Base-by-base conservation (phyloP, 163 green algal species). In the Trebouxiophyceae sp. region DNA sequence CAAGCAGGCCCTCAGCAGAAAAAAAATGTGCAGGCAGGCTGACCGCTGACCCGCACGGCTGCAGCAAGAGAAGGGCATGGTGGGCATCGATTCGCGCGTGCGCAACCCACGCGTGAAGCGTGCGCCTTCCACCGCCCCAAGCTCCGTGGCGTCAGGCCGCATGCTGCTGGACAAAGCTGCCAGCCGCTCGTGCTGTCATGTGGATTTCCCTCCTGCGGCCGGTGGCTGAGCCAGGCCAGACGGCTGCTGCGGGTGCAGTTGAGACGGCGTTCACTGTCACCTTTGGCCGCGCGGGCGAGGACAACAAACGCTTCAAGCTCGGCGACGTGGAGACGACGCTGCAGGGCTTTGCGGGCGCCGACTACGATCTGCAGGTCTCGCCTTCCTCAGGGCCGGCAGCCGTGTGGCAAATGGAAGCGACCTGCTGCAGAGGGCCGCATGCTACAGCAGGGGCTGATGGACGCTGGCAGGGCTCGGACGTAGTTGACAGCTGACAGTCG, bases 51-150 rank as follows among this genome's bases (percentile, higher is more conserved):
- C n/a, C n/a, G n/a, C n/a, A n/a, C n/a, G n/a, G n/a, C n/a, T 65
- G 59, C 75, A 92, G 82, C 69, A 81, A 27, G 84, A 95, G 72
- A 95, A 95, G 78, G 88, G 88, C 58, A 95, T 87, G 27, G 82
- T 93, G 70, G 88, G 88, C 8, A 85, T 95, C 46, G 88, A 95
- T 61, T 77, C 81, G 22, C 69, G 86, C 30, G 84, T 87, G 12
- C 30, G 63, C 33, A 73, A 76, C 32, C 33, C 62, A 4, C 73
- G 70, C 22, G 73, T 65, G 47, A 75, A 75, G 63, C 62, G 72
- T 78, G 19, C 39, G 71, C 3, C 23, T n/a, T n/a, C n/a, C n/a
- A n/a, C n/a, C n/a, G n/a, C n/a, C n/a, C n/a, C n/a, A n/a, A n/a
- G n/a, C n/a, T n/a, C n/a, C n/a, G n/a, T n/a, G n/a, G n/a, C n/a